A percentile compares a stretch with the other conserved stretches of the same genome.
phyloP scores from a whole-genome alignment of 768 basidiomycete genomes.

The Phanerochaete carnosa region DNA sequence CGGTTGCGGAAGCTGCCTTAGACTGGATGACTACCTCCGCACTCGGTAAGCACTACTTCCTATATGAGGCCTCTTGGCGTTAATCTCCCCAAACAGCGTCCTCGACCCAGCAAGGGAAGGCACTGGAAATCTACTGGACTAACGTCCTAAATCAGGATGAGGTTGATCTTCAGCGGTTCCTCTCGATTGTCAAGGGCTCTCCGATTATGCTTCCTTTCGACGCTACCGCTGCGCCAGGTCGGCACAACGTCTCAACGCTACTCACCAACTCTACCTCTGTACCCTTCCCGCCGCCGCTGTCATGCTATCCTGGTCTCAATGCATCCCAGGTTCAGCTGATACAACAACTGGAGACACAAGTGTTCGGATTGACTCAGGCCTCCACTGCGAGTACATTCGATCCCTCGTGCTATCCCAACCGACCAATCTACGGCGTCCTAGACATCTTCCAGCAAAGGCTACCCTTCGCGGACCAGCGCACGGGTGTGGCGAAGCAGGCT shows the following conservation, averaged over 20 bases:
- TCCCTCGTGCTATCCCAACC: conserved; percentile 48
- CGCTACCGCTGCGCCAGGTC: conserved; percentile 34
- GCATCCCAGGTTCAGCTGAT: conserved; percentile 37
- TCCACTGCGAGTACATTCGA: conserved; percentile 37
- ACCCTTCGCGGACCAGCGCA: conserved; percentile 47
- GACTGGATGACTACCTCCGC: conserved; percentile 63
- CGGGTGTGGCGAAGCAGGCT: conserved; percentile 46
- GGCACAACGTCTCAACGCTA: conserved; percentile 33
- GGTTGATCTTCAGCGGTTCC: conserved; percentile 43
- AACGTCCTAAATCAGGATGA: conserved; percentile 44
- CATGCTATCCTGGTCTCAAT: conserved; percentile 56
- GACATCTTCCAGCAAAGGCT: conserved; percentile 55
- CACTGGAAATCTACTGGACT: conserved; percentile 54
- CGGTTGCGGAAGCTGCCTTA: conserved; percentile 35
- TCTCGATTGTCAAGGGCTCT: conserved; percentile 41
- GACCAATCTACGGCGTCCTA: conserved; percentile 63
- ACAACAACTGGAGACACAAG: conserved; percentile 44
- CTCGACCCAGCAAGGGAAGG: conserved; percentile 46
- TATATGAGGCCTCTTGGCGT: background rate
- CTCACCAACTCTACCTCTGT: conserved; percentile 38
- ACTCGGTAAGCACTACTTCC: conserved; percentile 39
- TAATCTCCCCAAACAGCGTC: conserved; percentile 39
- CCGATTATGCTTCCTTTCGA: conserved; percentile 59
- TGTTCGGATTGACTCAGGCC: conserved; percentile 45
- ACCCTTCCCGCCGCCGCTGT: conserved; percentile 55